Base-by-base conservation (phyloP, 805 yeast genomes). In the Pichia manshurica region DNA sequence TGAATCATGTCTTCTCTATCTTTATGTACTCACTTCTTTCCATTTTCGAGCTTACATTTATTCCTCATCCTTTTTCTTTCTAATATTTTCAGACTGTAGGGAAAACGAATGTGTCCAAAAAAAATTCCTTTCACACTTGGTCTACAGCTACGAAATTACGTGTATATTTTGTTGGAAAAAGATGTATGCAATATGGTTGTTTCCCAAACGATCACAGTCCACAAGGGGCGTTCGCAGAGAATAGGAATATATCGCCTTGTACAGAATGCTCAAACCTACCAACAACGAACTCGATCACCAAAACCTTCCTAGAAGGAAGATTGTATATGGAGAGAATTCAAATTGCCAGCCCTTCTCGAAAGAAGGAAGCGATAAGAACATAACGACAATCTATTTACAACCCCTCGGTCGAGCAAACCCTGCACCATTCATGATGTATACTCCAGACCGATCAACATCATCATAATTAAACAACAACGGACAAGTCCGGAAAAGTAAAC, bases 161-260 rank as follows among this genome's bases (percentile, higher is more conserved):
- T n/a, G n/a, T n/a, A n/a, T n/a, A n/a, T n/a, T n/a, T n/a, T n/a
- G n/a, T n/a, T n/a, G 17, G 12, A 36, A 22, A 17, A 39, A 64
- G 60, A 82, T 91, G 97, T 91, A 67, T 73, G 95, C 97, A 82
- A 88, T 95, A 91, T 90, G 98, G 98, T 90, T 90, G 67, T 87
- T 87, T 89, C 98, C 91, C 96, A 87, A 87, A 81, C 93, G 96
- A 84, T 82, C 80, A 91, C 75, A 81, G 95, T 81, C 93, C 74
- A 78, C 44, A 52, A 59, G 55, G 61, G 85, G 81, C 84, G 86
- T 85, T 76, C 96, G 95, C 84, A 90, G 91, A 81, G 96, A 88
- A 77, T 85, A 91, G 98, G 98, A 91, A 91, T 91, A 91, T 91
- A 95, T 91, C 80, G 96, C 95, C 74, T 71, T 82, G 77, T 67